phyloP scores from a whole-genome alignment of 805 yeast genomes.

The Zygotorulaspora florentina region DNA sequence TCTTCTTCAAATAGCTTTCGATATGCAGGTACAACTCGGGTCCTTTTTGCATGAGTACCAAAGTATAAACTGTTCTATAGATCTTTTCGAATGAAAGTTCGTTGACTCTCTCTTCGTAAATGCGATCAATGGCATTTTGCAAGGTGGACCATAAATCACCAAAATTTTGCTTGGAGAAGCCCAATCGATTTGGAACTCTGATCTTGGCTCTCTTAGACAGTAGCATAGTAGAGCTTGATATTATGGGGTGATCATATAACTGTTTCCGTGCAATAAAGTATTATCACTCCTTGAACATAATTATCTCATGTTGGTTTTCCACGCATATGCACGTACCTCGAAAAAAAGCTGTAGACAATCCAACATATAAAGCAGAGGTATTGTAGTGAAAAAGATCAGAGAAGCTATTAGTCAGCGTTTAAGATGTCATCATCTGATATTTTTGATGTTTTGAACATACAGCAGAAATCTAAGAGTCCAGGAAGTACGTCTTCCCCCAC shows the following conservation, averaged over 20 bases:
- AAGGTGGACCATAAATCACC: slow-evolving; percentile 64
- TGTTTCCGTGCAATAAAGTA: too few species aligned
- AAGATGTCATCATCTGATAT: slow-evolving; percentile 53
- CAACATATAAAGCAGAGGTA: not conserved
- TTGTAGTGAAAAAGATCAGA: not conserved
- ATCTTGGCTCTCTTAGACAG: slow-evolving; percentile 46
- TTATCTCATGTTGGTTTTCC: too few species aligned
- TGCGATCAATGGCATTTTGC: slow-evolving; percentile 63
- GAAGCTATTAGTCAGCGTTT: slow-evolving; percentile 14
- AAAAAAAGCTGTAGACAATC: not conserved
- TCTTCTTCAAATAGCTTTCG: slow-evolving; percentile 10
- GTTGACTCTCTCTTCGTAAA: slow-evolving; percentile 67
- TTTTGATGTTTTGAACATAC: slow-evolving; percentile 71
- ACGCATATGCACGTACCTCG: too few species aligned
- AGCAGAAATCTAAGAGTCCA: slow-evolving; percentile 32
- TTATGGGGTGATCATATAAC: not conserved
- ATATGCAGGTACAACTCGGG: slow-evolving; percentile 15
- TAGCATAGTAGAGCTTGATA: not conserved
- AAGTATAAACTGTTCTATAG: slow-evolving; percentile 70
- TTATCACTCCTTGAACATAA: not conserved
- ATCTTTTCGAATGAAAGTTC: slow-evolving; percentile 76
- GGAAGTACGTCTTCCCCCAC: slow-evolving; percentile 16
- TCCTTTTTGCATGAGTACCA: slow-evolving; percentile 47
- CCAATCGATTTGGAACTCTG: slow-evolving; percentile 56
- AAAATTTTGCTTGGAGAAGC: slow-evolving; percentile 43